Evolutionary conservation across 2,329 filamentous ascomycete species (phyloP), one percentile per base, ranked within the genome.

Genomic region (Dryadomyces quercivorus): DNA sequence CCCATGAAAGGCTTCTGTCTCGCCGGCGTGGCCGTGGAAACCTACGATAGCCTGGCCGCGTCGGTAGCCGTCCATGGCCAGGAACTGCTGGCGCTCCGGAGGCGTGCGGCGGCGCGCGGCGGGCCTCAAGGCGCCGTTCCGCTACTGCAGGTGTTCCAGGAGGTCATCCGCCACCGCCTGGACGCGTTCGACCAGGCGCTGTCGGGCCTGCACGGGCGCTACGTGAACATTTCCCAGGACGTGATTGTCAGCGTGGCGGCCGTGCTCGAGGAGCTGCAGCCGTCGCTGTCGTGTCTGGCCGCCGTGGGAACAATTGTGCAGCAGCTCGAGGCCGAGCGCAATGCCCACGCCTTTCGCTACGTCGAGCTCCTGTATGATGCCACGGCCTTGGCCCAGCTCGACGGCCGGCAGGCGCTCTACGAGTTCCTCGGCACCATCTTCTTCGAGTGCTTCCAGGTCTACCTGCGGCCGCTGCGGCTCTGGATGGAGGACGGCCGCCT

Each of bases 401-500:
- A 80, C 16, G 85, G 85, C 1, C 80, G 88, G 54, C 70, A 75
- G 2, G 65, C 66, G 0, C 72, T 78, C 1, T 93, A 88, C 63
- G 67, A 72, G 43, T 82, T 79, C 43, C 72, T 93, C 5, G 81
- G 81, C 1, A 71, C 72, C 0, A 74, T 93, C 3, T 93, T 96
- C 64, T 83, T 93, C 54, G 78, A 85, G 48, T 95, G 88, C 63
- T 85, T 96, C 56, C 80, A 83, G 55, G 82, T 88, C 1, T 97
- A 95, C 65, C 75, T 94, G 42, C 82, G 82, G 43, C 88, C 90
- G 0, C 85, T 96, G 47, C 78, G 84, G 40, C 71, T 76, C 16
- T 97, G 92, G 92, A 92, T 95, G 82, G 82, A 88, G 61, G 77
- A 81, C 42, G 92, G 92, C 0, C 79, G 82, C 53, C 70, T 95